Base-by-base conservation (phyloP, 2,329 filamentous ascomycete genomes). In the Arthroderma sp. region DNA sequence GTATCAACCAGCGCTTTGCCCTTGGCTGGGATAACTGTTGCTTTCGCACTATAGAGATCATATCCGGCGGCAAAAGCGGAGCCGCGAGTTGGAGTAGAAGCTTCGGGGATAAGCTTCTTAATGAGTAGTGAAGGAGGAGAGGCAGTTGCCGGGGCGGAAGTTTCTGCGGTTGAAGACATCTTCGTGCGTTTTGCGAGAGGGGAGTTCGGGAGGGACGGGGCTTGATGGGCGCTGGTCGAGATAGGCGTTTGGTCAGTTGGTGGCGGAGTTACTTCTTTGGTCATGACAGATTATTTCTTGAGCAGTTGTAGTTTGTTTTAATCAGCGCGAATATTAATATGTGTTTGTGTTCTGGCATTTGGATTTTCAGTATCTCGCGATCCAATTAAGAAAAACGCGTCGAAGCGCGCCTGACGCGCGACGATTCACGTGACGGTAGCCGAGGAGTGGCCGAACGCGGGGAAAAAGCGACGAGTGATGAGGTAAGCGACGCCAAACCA, bases 11-110 rank as follows among this genome's bases (percentile, higher is more conserved):
- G 69, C 0, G 72, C 86, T 67, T 94, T 87, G 53, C 87, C 88
- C 48, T 85, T 74, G 1, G 83, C 79, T 0, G 88, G 88, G 46
- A 98, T 80, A 2, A 76, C 74, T 3, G 80, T 81, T 33, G 82
- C 77, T 57, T 78, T 77, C 2, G 86, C 77, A 42, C 71, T 82
- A 66, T 95, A 96, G 47, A 98, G 61, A 65, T 98, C 91, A 68
- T 96, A 96, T 32, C 91, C 91, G 1, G 91, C 91, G 1, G 91
- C 85, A 59, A 85, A 88, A 43, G 80, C 82, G 53, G 85, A 93
- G 53, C 91, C 91, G 45, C 89, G 80, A 0, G 86, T 96, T 7
- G 91, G 91, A 27, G 88, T 73, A 39, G 75, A 77, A n/a, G 82
- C 91, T 51, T 81, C 78, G 33, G 79, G 71, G 6, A 83, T 83